phyloP scores from a whole-genome alignment of 2,329 filamentous ascomycete genomes.

The Daldinia sp. region DNA sequence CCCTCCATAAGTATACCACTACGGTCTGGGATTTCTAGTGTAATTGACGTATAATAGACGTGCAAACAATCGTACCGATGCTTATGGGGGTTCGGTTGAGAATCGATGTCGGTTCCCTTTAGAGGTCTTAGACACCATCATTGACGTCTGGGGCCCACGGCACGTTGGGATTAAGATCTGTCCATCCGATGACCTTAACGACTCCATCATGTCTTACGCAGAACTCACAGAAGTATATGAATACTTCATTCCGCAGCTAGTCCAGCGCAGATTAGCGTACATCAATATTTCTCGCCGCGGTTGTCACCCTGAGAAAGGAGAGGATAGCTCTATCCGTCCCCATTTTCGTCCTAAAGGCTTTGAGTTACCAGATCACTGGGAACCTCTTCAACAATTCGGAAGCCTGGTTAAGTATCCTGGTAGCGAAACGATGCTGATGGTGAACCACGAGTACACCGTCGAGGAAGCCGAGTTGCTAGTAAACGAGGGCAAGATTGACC shows the following conservation, averaged over 20 bases:
- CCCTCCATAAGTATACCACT: too few relatives aligned
- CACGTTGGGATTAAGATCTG: not conserved
- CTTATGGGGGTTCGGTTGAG: not conserved
- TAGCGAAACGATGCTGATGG: not conserved
- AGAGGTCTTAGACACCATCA: not conserved
- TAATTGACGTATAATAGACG: not conserved
- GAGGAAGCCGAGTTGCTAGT: not conserved
- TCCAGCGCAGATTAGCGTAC: not conserved
- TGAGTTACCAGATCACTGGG: not conserved
- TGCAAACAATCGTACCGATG: not conserved
- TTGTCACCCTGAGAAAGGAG: not conserved
- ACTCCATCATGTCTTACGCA: not conserved
- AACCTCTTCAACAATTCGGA: not conserved
- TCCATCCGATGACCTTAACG: not conserved
- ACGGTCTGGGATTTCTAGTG: not conserved
- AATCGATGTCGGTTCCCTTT: not conserved
- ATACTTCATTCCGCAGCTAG: not conserved
- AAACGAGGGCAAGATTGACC: not conserved
- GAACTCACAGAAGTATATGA: not conserved
- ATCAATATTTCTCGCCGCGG: not conserved
- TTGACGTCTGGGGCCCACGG: not conserved
- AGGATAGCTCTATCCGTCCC: not conserved
- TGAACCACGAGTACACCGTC: not conserved
- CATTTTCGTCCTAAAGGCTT: not conserved
- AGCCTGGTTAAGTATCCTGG: not conserved